These are phyloP conservation scores for Nepenthes mirabilis DNA, from an alignment of 148 eudicot species.

Conservation along the genomic window DNA sequence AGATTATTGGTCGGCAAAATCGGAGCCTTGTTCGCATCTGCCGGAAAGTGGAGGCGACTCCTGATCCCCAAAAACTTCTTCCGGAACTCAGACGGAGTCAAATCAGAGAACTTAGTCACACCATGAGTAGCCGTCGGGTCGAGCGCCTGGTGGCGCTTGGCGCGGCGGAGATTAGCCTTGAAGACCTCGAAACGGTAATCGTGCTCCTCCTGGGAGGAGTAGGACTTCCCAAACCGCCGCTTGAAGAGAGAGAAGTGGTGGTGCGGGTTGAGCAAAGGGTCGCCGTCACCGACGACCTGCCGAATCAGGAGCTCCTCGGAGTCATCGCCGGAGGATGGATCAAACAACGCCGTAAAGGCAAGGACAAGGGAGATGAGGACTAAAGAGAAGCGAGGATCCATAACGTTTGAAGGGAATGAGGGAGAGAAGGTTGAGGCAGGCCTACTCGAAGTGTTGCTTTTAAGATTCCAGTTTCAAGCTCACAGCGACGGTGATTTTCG, in stretches of 20 bases:
- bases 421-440: too few species aligned
- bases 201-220: slow-evolving; percentile 35
- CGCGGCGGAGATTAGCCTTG: slow-evolving; percentile 35
- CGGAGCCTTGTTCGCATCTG: slow-evolving; percentile 36
- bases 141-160: slow-evolving; percentile 28
- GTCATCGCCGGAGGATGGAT: background rate
- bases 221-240: slow-evolving; percentile 23
- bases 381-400: too few species aligned
- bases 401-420: too few species aligned
- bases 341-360: background rate
- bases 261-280: slow-evolving; percentile 5
- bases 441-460: too few species aligned
- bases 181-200: slow-evolving; percentile 42
- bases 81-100: slow-evolving; percentile 35
- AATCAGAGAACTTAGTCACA: slow-evolving; percentile 48
- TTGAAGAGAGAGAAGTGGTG: slow-evolving; percentile 57
- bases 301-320: slow-evolving; percentile 24
- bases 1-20: slow-evolving; percentile 33
- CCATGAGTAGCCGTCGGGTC: slow-evolving; percentile 50
- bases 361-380: too few species aligned
- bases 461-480: too few species aligned
- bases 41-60: slow-evolving; percentile 22
- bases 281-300: slow-evolving; percentile 16
- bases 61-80: slow-evolving; percentile 23
- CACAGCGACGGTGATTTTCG: too few species aligned